Evolutionary conservation across 345 rosid species (phyloP).

Genomic region (Gossypium raimondii): DNA sequence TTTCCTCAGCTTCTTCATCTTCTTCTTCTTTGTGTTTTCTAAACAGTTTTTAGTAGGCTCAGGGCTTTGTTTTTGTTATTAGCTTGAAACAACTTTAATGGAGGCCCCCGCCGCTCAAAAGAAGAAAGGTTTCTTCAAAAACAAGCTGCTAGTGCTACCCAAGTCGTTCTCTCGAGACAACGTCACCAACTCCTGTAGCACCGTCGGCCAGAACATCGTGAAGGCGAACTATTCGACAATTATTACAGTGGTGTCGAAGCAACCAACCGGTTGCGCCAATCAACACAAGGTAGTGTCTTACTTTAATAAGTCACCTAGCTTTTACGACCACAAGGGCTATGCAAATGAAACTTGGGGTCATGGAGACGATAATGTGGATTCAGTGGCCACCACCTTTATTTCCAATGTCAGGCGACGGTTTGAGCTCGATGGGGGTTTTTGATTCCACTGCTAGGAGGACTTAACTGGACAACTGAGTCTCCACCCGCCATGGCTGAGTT

Average conservation of each 20-base stretch:
- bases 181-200: neutral
- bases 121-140: conserved; percentile 22
- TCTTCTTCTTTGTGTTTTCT: too few relatives aligned
- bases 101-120: conserved; percentile 12
- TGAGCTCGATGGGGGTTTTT: conserved; percentile 15
- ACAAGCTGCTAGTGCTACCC: conserved; percentile 16
- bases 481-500: too few relatives aligned
- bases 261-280: neutral
- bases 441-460: neutral
- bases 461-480: too few relatives aligned
- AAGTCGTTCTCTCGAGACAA: conserved; percentile 14
- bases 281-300: neutral
- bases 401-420: conserved; percentile 36
- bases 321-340: conserved; percentile 5
- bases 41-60: too few relatives aligned
- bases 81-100: conserved; percentile 5
- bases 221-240: neutral
- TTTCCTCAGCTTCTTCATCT: too few relatives aligned
- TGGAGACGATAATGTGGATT: conserved; percentile 40
- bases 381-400: conserved; percentile 37
- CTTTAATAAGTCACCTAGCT: neutral
- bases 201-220: neutral
- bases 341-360: neutral
- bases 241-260: neutral
- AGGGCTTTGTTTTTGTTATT: too few relatives aligned